Conservation (phyloP, 1,139 yeast genomes). For the Hyphopichia wangnamkhiaoensis region DNA sequence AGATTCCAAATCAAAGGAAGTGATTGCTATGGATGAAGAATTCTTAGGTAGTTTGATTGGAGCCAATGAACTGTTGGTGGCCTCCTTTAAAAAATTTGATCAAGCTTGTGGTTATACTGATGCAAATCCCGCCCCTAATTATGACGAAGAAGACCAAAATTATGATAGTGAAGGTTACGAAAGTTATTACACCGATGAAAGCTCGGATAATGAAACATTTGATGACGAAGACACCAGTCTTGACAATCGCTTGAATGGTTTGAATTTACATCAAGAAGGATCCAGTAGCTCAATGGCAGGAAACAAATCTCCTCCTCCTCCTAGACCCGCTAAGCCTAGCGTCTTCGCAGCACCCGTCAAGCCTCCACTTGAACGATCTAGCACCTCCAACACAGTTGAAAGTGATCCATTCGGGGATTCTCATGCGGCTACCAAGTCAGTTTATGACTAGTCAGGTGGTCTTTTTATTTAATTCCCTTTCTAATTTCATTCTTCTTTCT, state of each 20-base stretch:
- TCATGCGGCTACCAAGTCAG: slow-evolving; percentile 41
- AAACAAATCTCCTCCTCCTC: slow-evolving; percentile 32
- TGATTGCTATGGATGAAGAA: slow-evolving; percentile 60
- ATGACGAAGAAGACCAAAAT: slow-evolving; percentile 30
- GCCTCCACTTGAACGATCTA: slow-evolving; percentile 15
- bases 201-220: slow-evolving; percentile 31
- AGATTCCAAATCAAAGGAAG: slow-evolving; percentile 27
- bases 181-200: slow-evolving; percentile 50
- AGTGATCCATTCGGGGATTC: slow-evolving; percentile 75
- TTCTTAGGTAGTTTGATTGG: slow-evolving; percentile 80
- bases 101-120: slow-evolving; percentile 37
- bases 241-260: slow-evolving; percentile 17
- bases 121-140: slow-evolving; percentile 38
- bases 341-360: slow-evolving; percentile 11
- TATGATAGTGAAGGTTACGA: slow-evolving; percentile 27
- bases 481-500: neutral
- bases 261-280: slow-evolving; percentile 9
- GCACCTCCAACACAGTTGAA: slow-evolving; percentile 31
- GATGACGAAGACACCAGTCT: slow-evolving; percentile 31
- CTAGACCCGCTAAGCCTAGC: slow-evolving; percentile 31
- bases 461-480: neutral
- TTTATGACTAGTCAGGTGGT: slow-evolving; percentile 14
- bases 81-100: slow-evolving; percentile 70
- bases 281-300: slow-evolving; percentile 13
- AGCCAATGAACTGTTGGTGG: slow-evolving; percentile 87